Conservation (phyloP, 176 grass and related monocot genomes). For the Phoenix dactylifera region DNA sequence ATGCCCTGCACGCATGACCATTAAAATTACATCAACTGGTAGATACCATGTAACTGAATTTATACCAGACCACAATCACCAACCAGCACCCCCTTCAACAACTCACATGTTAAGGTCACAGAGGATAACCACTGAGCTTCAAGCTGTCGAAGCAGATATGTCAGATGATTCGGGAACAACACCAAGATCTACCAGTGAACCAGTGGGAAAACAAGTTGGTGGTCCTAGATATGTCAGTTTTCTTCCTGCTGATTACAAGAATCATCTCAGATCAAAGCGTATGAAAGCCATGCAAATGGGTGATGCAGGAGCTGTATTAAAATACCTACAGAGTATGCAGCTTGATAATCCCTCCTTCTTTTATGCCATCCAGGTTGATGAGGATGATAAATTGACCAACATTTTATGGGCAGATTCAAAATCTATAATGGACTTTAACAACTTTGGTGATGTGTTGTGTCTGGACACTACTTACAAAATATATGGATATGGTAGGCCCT, state of each 20-base stretch:
- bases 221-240: conserved; percentile 35
- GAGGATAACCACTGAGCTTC: conserved; percentile 64
- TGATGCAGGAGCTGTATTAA: conserved; percentile 61
- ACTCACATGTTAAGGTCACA: conserved; percentile 91
- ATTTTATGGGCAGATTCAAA: conserved; percentile 84
- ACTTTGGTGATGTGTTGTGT: conserved; percentile 71
- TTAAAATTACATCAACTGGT: conserved; percentile 63
- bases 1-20: conserved; percentile 66
- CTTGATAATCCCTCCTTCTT: conserved; percentile 59
- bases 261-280: conserved; percentile 50
- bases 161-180: conserved; percentile 63
- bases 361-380: conserved; percentile 78
- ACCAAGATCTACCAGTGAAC: conserved; percentile 36
- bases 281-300: conserved; percentile 83
- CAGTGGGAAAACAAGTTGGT: conserved; percentile 54
- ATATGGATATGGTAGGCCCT: conserved; percentile 64
- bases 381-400: conserved; percentile 82
- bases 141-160: conserved; percentile 54
- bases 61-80: conserved; percentile 72
- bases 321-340: conserved; percentile 83
- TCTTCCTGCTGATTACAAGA: conserved; percentile 65
- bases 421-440: conserved; percentile 61
- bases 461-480: conserved; percentile 74
- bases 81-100: conserved; percentile 81
- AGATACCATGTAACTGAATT: conserved; percentile 73